A percentile compares a stretch with the other conserved stretches of the same genome.
phyloP scores from a whole-genome alignment of 495 filamentous ascomycete species.

The Hypoxylon trugodes region DNA sequence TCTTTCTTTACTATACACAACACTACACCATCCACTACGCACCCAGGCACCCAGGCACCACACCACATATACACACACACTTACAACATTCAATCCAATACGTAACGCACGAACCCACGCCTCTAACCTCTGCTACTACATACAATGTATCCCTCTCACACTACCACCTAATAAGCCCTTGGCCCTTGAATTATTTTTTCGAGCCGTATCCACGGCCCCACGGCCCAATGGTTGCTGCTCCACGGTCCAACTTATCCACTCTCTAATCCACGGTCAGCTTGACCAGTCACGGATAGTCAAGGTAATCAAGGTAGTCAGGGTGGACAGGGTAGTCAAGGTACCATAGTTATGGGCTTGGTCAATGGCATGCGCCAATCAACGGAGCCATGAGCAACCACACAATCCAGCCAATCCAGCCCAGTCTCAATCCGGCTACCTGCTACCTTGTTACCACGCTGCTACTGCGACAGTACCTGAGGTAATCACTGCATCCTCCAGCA shows the following conservation, averaged over 20 bases:
- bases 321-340: constrained; percentile 13
- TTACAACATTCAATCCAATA: background rate
- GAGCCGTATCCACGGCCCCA: constrained; percentile 35
- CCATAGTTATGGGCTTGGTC: constrained; percentile 10
- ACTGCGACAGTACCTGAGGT: constrained; percentile 23
- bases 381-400: constrained; percentile 18
- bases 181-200: constrained; percentile 20
- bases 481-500: constrained; percentile 32
- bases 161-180: constrained; percentile 30
- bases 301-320: constrained; percentile 6
- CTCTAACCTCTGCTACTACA: constrained; percentile 12
- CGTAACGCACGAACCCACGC: constrained; percentile 30
- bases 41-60: no score
- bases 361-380: constrained; percentile 37
- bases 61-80: background rate
- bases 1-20: background rate
- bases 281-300: constrained; percentile 32
- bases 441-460: constrained; percentile 7
- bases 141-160: background rate
- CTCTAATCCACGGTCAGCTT: constrained; percentile 35
- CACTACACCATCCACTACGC: background rate
- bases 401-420: constrained; percentile 39
- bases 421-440: constrained; percentile 42
- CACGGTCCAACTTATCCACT: constrained; percentile 27
- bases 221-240: constrained; percentile 26